A percentile compares a stretch with the other conserved stretches of the same genome.
Conservation (phyloP, 2,329 filamentous ascomycete genomes). For the Celoporthe dispersa region DNA sequence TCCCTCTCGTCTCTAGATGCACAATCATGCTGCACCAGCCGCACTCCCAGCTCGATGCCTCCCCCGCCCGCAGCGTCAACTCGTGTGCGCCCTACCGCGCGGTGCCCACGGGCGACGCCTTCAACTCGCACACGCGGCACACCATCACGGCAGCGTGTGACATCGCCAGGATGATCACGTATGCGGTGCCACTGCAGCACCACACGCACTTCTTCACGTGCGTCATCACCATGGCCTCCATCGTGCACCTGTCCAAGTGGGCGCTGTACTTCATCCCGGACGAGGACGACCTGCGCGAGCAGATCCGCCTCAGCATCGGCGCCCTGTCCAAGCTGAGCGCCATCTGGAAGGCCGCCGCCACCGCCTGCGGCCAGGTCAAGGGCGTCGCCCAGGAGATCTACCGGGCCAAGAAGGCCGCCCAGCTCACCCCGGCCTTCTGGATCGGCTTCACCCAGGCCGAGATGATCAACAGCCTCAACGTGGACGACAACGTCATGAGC, state of each 20-base stretch:
- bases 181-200: constrained; percentile 71
- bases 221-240: constrained; percentile 76
- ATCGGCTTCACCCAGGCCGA: constrained; percentile 58
- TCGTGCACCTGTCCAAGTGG: constrained; percentile 83
- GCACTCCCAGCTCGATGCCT: constrained; percentile 73
- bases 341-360: constrained; percentile 74
- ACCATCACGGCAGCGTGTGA: constrained; percentile 79
- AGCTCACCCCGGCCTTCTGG: constrained; percentile 59
- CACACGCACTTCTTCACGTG: constrained; percentile 88
- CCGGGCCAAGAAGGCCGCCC: constrained; percentile 57
- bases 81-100: constrained; percentile 67
- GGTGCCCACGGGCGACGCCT: constrained; percentile 53
- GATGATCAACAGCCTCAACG: constrained; percentile 58
- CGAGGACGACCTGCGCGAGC: constrained; percentile 72
- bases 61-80: constrained; percentile 61
- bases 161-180: constrained; percentile 74
- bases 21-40: constrained; percentile 81
- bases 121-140: constrained; percentile 76
- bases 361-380: constrained; percentile 74
- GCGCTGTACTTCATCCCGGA: constrained; percentile 65
- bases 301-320: constrained; percentile 78
- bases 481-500: constrained; percentile 62
- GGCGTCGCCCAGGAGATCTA: constrained; percentile 80
- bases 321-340: constrained; percentile 70
- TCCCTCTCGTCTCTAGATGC: constrained; percentile 43